Percentiles rank a stretch among this genome's conserved stretches.
phyloP scores from a whole-genome alignment of 371 early-diverging fungal genomes.

The Lichtheimia hyalospora region DNA sequence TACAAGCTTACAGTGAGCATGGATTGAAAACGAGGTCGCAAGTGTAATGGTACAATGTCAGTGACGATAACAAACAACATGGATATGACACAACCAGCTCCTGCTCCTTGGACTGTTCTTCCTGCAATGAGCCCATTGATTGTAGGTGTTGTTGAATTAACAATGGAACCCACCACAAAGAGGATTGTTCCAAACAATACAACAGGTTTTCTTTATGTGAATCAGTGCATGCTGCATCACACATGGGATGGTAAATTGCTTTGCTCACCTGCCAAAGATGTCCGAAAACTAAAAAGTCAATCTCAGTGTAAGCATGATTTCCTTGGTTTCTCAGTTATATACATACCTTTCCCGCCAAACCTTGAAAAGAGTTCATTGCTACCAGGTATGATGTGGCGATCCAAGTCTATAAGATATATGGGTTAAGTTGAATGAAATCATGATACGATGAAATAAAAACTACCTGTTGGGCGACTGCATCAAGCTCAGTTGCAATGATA shows the following conservation, averaged over 20 bases:
- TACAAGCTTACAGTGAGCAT: constrained; percentile 34
- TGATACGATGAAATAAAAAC: neutral
- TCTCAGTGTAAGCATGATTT: neutral
- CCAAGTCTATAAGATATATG: constrained; percentile 31
- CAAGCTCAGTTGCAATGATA: constrained; percentile 20
- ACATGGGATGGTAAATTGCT: neutral
- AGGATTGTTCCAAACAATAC: constrained; percentile 44
- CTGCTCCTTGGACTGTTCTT: constrained; percentile 72
- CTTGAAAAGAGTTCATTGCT: constrained; percentile 39
- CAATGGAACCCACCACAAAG: constrained; percentile 55
- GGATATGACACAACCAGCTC: constrained; percentile 69
- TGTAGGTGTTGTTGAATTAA: constrained; percentile 51
- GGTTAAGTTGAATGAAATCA: constrained; percentile 29
- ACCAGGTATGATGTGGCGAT: neutral
- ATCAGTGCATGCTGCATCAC: neutral
- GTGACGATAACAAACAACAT: constrained; percentile 77
- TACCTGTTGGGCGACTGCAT: constrained; percentile 6
- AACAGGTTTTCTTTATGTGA: constrained; percentile 48
- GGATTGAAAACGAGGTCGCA: constrained; percentile 68
- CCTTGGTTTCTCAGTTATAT: neutral
- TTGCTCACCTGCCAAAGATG: constrained; percentile 22
- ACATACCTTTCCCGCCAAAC: constrained; percentile 57
- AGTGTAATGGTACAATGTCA: constrained; percentile 65
- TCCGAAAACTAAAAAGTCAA: constrained; percentile 21
- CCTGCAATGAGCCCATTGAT: constrained; percentile 68